A percentile compares a stretch with the other conserved stretches of the same genome.
Conservation (phyloP, 352 stramenopile species). For the Globisporangium nodosum region DNA sequence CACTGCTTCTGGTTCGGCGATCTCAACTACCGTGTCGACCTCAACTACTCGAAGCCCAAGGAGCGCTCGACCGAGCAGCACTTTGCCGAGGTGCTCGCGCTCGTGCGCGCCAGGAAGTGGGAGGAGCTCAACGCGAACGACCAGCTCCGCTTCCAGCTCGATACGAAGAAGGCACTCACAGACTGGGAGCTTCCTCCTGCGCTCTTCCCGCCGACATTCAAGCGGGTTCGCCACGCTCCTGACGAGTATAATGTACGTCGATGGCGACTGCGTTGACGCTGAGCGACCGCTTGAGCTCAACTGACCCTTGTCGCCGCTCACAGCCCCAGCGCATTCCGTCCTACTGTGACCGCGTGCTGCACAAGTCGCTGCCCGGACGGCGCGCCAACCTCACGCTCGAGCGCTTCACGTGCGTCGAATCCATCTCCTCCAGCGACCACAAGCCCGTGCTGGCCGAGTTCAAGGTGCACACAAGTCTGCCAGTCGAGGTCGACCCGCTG, state of each 20-base stretch:
- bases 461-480: slow-evolving; percentile 29
- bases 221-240: slow-evolving; percentile 49
- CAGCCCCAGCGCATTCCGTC: slow-evolving; percentile 73
- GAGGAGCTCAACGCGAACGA: slow-evolving; percentile 59
- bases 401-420: slow-evolving; percentile 51
- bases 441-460: slow-evolving; percentile 73
- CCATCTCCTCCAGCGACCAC: slow-evolving; percentile 78
- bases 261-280: neutral
- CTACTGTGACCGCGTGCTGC: slow-evolving; percentile 80
- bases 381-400: slow-evolving; percentile 45
- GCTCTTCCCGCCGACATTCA: slow-evolving; percentile 81
- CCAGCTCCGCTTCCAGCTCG: slow-evolving; percentile 68
- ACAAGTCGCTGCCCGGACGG: slow-evolving; percentile 71
- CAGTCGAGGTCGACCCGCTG: slow-evolving; percentile 17
- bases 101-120: slow-evolving; percentile 65
- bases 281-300: neutral
- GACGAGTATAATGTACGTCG: slow-evolving; percentile 39
- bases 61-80: slow-evolving; percentile 62
- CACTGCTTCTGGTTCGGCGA: slow-evolving; percentile 87
- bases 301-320: neutral
- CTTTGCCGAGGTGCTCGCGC: slow-evolving; percentile 51
- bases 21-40: slow-evolving; percentile 83
- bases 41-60: slow-evolving; percentile 42
- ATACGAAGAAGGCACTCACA: slow-evolving; percentile 42
- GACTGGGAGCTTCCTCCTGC: slow-evolving; percentile 60